Base-by-base conservation (phyloP, 2,329 filamentous ascomycete genomes). In the Colletotrichum sp. region DNA sequence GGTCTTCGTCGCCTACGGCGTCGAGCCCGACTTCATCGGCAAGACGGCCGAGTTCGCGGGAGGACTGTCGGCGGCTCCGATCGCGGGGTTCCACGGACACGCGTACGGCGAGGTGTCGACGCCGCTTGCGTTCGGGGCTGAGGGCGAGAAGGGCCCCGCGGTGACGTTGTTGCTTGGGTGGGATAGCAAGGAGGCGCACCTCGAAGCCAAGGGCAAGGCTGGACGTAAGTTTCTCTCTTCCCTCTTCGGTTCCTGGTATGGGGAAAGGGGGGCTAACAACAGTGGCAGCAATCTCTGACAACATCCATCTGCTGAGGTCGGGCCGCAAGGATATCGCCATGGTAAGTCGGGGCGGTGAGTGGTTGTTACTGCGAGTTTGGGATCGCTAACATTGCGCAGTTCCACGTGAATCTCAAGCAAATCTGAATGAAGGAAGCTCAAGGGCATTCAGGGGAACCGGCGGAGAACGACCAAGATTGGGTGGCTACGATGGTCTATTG, bases 121-220 rank as follows among this genome's bases (percentile, higher is more conserved):
- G 24, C 79, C 81, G n/a, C 80, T 82, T 21, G 78, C 80, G 3
- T 77, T 83, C 60, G 79, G 63, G 8, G 68, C 80, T 4, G 79
- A 80, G 34, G 81, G 81, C 21, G 78, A 79, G 18, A 77, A 81
- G 64, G 83, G 81, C 4, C 79, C 79, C 36, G 82, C 83, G 14
- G 83, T 81, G 16, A 79, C 82, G 69, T 77, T 85, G 74, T 73
- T 86, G 28, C 74, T 86, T 48, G 85, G 85, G 7, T 86, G 85
- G 85, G 84, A 86, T 21, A 84, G 82, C 75, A 84, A 81, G 76
- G 83, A 84, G 52, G 85, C 82, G 24, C 85, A 86, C 77, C 55
- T 84, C 36, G 80, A 71, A 12, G 79, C 78, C 65, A 79, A 79
- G 71, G 77, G 78, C n/a, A 73, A 76, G 59, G 68, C 79, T 13